Conservation (phyloP, 768 basidiomycete genomes). For the Phylloporus rhodoxanthus region DNA sequence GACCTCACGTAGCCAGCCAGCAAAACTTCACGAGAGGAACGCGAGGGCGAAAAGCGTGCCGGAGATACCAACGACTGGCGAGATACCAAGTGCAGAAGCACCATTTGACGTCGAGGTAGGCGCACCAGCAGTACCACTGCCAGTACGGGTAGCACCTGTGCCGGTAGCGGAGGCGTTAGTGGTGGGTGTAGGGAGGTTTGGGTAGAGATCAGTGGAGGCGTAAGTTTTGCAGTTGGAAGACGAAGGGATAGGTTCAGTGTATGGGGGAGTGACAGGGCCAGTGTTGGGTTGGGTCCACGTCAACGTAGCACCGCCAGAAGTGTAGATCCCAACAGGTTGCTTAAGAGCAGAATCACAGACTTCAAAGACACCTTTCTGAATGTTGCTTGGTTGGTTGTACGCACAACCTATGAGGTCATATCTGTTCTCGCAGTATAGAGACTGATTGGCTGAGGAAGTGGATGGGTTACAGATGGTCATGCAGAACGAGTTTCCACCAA, state of each 20-base stretch:
- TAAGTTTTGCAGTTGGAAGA: conserved; percentile 43
- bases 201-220: conserved; percentile 34
- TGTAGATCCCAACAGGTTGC: conserved; percentile 52
- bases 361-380: conserved; percentile 54
- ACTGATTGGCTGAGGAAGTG: conserved; percentile 34
- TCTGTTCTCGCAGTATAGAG: conserved; percentile 60
- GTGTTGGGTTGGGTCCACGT: conserved; percentile 42
- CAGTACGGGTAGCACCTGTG: not conserved
- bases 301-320: conserved; percentile 33
- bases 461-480: conserved; percentile 64
- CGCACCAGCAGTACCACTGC: conserved; percentile 5
- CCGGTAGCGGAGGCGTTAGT: not conserved
- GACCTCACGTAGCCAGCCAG: not conserved
- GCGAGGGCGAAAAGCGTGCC: conserved; percentile 34
- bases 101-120: conserved; percentile 14
- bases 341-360: conserved; percentile 62
- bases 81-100: conserved; percentile 26
- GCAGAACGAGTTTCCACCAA: conserved; percentile 62
- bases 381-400: conserved; percentile 68
- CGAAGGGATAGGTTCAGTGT: conserved; percentile 34
- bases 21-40: conserved; percentile 34
- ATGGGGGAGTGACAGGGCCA: conserved; percentile 33
- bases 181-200: conserved; percentile 15
- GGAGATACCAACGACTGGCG: conserved; percentile 28
- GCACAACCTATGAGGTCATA: conserved; percentile 66